Evolutionary conservation across 2,329 filamentous ascomycete species (phyloP).

Genomic region (Aspergillus flavus): DNA sequence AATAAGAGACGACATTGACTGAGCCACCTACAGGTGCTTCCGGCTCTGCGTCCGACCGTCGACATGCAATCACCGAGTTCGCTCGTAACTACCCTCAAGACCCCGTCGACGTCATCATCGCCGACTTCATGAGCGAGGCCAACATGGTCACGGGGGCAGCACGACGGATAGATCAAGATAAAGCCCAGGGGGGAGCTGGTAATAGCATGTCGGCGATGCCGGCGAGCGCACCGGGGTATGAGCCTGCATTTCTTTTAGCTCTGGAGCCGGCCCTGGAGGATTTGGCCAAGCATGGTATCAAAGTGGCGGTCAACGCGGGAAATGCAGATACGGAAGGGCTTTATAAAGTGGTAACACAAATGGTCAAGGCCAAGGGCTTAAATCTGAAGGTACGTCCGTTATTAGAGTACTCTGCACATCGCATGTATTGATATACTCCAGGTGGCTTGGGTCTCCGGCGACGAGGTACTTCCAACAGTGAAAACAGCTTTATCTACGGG

Average conservation of each 20-base stretch:
- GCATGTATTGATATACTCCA: slow-evolving; percentile 19
- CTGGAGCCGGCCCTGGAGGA: slow-evolving; percentile 44
- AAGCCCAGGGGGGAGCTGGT: slow-evolving; percentile 10
- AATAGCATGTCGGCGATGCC: slow-evolving; percentile 1
- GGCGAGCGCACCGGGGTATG: slow-evolving; percentile 47
- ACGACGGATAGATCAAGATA: slow-evolving; percentile 41
- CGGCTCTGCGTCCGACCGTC: slow-evolving; percentile 49
- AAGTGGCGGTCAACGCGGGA: slow-evolving; percentile 50
- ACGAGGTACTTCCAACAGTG: slow-evolving; percentile 45
- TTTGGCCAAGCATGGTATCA: slow-evolving; percentile 45
- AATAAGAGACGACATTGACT: background rate
- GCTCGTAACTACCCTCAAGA: slow-evolving; percentile 46
- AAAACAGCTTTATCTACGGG: slow-evolving; percentile 33
- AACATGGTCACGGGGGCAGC: slow-evolving; percentile 52
- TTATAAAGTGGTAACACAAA: slow-evolving; percentile 40
- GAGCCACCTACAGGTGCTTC: slow-evolving; percentile 39
- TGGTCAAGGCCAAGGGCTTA: slow-evolving; percentile 43
- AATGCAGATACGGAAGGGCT: slow-evolving; percentile 46
- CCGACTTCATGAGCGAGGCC: slow-evolving; percentile 53
- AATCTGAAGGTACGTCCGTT: slow-evolving; percentile 36
- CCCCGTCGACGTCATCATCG: slow-evolving; percentile 51
- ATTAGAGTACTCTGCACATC: background rate
- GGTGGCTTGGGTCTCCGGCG: slow-evolving; percentile 53
- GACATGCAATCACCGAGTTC: slow-evolving; percentile 48
- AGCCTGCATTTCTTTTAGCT: slow-evolving; percentile 56